These are phyloP conservation scores for Phytophthora litchii DNA, from an alignment of 352 stramenopile species.

Conservation along the genomic window DNA sequence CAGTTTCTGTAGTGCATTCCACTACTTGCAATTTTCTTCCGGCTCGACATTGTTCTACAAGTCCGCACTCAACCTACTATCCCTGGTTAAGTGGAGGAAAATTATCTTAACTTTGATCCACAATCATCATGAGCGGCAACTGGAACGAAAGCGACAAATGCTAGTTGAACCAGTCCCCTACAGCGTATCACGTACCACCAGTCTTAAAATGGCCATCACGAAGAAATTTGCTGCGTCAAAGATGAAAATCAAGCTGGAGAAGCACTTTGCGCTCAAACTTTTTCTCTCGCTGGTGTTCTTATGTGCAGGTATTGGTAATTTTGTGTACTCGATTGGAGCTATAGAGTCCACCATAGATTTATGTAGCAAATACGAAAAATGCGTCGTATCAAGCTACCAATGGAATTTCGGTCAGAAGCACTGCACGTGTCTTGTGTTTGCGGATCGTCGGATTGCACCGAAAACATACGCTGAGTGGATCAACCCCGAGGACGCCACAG, in stretches of 20 bases:
- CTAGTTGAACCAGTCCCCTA: constrained; percentile 2
- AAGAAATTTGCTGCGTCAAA: constrained; percentile 5
- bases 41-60: constrained; percentile 41
- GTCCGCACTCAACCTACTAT: constrained; percentile 39
- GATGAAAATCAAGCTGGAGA: constrained; percentile 14
- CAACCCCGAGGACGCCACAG: constrained; percentile 40
- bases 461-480: constrained; percentile 45
- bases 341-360: constrained; percentile 34
- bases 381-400: constrained; percentile 44
- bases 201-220: constrained; percentile 9
- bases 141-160: constrained; percentile 8
- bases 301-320: constrained; percentile 19
- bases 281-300: constrained; percentile 42
- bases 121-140: constrained; percentile 28
- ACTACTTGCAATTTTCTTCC: constrained; percentile 37
- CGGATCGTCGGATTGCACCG: constrained; percentile 36
- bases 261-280: constrained; percentile 27
- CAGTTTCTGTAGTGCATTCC: constrained; percentile 41
- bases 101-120: constrained; percentile 46
- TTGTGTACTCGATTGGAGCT: constrained; percentile 42
- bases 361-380: constrained; percentile 38
- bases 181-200: neutral
- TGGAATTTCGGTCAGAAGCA: constrained; percentile 43
- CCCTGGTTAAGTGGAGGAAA: constrained; percentile 54
- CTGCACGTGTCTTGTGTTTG: constrained; percentile 48